Conservation (phyloP, 2,329 filamentous ascomycete genomes). For the Penicillium sp. region DNA sequence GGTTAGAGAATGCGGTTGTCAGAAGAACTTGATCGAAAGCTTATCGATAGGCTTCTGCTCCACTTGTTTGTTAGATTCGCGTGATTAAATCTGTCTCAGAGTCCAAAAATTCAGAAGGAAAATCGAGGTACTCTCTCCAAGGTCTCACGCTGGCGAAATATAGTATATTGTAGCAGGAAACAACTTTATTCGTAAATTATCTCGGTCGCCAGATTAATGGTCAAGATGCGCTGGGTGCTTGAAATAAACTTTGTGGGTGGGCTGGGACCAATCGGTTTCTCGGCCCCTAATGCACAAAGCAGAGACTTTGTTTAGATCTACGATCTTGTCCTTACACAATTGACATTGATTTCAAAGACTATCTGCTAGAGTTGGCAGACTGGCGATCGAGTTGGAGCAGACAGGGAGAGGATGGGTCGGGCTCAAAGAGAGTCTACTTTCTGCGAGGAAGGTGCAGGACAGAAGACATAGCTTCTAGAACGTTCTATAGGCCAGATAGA, state of each 20-base stretch:
- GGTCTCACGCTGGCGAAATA: not conserved
- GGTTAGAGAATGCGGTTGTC: not conserved
- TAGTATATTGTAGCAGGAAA: not conserved
- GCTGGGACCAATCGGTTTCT: not conserved
- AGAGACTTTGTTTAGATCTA: conserved; percentile 2
- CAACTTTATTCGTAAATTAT: not conserved
- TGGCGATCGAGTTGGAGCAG: not conserved
- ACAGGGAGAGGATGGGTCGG: not conserved
- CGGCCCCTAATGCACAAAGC: not conserved
- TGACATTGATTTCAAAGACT: not conserved
- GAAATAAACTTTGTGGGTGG: not conserved
- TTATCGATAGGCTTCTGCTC: conserved; percentile 1
- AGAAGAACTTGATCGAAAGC: not conserved
- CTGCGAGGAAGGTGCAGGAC: not conserved
- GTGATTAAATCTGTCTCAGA: not conserved
- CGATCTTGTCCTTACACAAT: not conserved
- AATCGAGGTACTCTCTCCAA: not conserved
- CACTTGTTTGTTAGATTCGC: not conserved
- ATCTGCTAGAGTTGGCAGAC: conserved; percentile 1
- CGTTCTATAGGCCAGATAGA: no score
- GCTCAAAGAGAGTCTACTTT: not conserved
- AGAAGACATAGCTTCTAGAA: not conserved
- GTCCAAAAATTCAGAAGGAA: not conserved
- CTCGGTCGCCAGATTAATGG: not conserved
- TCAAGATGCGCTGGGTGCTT: not conserved